Evolutionary conservation across 2,329 filamentous ascomycete species (phyloP), one percentile per base, ranked within the genome.

Genomic region (Xylaria sp.): DNA sequence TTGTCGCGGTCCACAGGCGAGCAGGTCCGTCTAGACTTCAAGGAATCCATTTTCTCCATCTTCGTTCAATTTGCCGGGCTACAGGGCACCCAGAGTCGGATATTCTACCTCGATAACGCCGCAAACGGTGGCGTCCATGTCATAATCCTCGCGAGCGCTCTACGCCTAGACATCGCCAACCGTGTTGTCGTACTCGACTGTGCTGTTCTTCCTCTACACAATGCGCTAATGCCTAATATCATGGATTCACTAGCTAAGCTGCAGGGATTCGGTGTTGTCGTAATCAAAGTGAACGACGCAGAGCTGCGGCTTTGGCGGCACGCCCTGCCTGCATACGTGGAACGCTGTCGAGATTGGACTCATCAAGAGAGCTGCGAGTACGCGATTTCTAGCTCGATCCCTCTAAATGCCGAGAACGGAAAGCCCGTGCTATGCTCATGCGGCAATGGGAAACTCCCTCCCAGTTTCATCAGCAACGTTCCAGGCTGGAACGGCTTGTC

Each of bases 281-380:
- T 72, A 15, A 70, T 82, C 15, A 74, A 58, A 0, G 79, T 84
- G 2, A 77, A 83, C 33, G 86, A 87, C 6, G 84, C 81, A 28
- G 90, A 91, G 44, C 79, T 93, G 6, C 76, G 84, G 3, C 76
- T 85, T 6, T 87, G 84, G 84, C 84, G 85, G 72, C 79, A 76
- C 56, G 66, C 74, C 1, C 74, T 87, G 7, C 83, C 84, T 0
- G 78, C 82, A 0, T 72, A 83, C 56, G 82, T 77, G 1, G 84
- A 87, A 74, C 79, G 84, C 49, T 85, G 83, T 67, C 81, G 85
- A 6, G 83, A 79, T 4, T 86, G 83, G 83, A 69, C 70, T 6
- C 84, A 86, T 70, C 61, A 65, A 3, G 54, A 72, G 0, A 72
- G 49, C 7, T 86, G 84, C 66, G 83, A 84, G 71, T 86, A 86